phyloP scores from a whole-genome alignment of 2,329 filamentous ascomycete species.

The Thielaviopsis ethacetica region DNA sequence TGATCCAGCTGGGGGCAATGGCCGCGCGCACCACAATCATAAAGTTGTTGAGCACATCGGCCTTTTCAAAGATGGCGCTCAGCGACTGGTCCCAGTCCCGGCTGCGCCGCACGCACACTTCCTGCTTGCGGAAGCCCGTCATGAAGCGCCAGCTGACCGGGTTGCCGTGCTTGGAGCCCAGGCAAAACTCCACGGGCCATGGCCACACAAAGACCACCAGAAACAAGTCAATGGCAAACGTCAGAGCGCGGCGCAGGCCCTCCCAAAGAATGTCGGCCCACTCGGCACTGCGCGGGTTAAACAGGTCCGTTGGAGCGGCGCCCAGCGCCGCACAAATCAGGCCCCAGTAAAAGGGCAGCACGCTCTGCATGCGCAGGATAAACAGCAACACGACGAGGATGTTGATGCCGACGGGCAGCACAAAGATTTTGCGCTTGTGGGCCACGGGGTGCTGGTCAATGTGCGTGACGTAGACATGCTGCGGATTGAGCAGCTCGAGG shows the following conservation, averaged over 20 bases:
- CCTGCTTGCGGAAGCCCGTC: constrained; percentile 61
- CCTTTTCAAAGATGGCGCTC: constrained; percentile 29
- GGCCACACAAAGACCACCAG: constrained; percentile 52
- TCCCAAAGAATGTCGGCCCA: constrained; percentile 40
- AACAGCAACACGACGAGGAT: constrained; percentile 47
- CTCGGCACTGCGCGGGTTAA: constrained; percentile 39
- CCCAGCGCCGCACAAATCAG: constrained; percentile 50
- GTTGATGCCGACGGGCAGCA: constrained; percentile 66
- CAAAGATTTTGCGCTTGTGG: constrained; percentile 72
- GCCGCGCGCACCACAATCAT: constrained; percentile 49
- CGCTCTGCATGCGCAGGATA: constrained; percentile 48
- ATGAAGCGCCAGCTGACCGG: constrained; percentile 58
- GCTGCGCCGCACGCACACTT: constrained; percentile 68
- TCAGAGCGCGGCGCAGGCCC: constrained; percentile 41
- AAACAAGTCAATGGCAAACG: constrained; percentile 59
- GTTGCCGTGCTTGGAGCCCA: constrained; percentile 38
- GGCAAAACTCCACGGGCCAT: constrained; percentile 58
- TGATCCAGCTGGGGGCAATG: constrained; percentile 48
- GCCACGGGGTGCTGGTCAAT: constrained; percentile 53
- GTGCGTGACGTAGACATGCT: constrained; percentile 71
- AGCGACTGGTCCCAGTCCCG: constrained; percentile 52
- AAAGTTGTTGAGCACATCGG: constrained; percentile 33
- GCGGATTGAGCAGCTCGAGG: constrained; percentile 45
- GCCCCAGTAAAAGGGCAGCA: constrained; percentile 55
- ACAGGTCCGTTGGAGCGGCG: constrained; percentile 47